These are phyloP conservation scores for Gnomoniopsis sp. DNA, from an alignment of 2,329 filamentous ascomycete genomes.

Conservation along the genomic window DNA sequence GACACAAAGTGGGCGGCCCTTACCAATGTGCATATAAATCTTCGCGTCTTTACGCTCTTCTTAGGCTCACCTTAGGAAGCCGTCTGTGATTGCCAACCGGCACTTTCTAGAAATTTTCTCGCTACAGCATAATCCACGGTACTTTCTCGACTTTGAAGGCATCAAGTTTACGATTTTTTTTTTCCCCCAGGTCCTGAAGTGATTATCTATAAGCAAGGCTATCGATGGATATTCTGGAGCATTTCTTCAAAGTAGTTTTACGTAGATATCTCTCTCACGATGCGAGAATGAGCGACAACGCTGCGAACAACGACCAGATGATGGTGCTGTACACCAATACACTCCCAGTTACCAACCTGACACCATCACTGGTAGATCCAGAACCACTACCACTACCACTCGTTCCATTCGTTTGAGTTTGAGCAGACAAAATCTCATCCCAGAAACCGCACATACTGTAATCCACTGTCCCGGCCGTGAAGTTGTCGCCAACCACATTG, in stretches of 20 bases:
- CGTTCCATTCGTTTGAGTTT: not conserved
- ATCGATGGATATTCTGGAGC: not conserved
- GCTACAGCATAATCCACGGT: too few relatives aligned
- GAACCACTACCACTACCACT: not conserved
- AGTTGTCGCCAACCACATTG: conserved; percentile 4
- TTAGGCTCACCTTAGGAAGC: too few relatives aligned
- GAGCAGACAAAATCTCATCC: not conserved
- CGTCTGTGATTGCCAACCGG: too few relatives aligned
- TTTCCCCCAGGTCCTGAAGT: too few relatives aligned
- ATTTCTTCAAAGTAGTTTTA: too few relatives aligned
- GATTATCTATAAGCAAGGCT: too few relatives aligned
- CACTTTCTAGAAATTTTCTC: too few relatives aligned
- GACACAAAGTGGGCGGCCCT: too few relatives aligned
- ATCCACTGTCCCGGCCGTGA: conserved; percentile 1
- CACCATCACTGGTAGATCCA: not conserved
- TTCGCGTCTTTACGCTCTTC: too few relatives aligned
- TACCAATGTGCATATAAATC: too few relatives aligned
- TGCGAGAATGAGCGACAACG: not conserved
- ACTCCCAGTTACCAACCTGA: not conserved
- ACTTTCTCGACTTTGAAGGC: too few relatives aligned
- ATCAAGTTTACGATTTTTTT: too few relatives aligned
- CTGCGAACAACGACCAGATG: not conserved
- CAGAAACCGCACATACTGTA: conserved; percentile 15
- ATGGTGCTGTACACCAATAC: not conserved
- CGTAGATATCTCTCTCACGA: not conserved